A percentile compares a stretch with the other conserved stretches of the same genome.
Conservation (phyloP, 371 early-diverging fungal genomes). For the Neoconidiobolus thromboides region DNA sequence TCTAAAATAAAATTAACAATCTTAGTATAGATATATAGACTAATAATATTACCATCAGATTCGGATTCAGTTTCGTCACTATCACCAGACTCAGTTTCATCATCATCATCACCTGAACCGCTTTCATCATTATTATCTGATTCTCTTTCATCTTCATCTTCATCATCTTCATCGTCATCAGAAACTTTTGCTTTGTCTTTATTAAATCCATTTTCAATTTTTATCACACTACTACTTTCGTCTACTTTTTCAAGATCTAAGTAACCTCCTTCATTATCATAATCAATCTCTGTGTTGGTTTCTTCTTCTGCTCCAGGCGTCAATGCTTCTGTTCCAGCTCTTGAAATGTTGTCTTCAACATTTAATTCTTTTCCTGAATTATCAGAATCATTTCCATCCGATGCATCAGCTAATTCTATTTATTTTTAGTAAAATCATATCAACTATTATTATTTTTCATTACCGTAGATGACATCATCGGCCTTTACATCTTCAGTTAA, state of each 20-base stretch:
- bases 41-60: neutral
- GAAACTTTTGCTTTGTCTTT: constrained; percentile 5
- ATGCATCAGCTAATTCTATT: constrained; percentile 7
- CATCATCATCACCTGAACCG: neutral
- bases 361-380: constrained; percentile 4
- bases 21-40: neutral
- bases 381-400: constrained; percentile 14
- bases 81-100: neutral
- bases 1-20: neutral
- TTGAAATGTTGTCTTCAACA: neutral
- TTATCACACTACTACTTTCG: neutral
- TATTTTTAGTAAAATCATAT: neutral
- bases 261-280: neutral
- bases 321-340: neutral
- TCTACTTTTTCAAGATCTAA: neutral
- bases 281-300: neutral
- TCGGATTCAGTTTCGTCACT: constrained; percentile 2
- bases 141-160: constrained; percentile 6
- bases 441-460: neutral
- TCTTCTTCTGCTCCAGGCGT: neutral
- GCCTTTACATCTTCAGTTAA: constrained; percentile 68
- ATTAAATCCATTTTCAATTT: neutral
- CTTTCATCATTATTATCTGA: constrained; percentile 6
- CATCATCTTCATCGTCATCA: constrained; percentile 5
- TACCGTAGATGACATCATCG: constrained; percentile 44